Evolutionary conservation across 371 early-diverging fungal genomes (phyloP), one percentile per base, ranked within the genome.

Genomic region (Apophysomyces elegans): DNA sequence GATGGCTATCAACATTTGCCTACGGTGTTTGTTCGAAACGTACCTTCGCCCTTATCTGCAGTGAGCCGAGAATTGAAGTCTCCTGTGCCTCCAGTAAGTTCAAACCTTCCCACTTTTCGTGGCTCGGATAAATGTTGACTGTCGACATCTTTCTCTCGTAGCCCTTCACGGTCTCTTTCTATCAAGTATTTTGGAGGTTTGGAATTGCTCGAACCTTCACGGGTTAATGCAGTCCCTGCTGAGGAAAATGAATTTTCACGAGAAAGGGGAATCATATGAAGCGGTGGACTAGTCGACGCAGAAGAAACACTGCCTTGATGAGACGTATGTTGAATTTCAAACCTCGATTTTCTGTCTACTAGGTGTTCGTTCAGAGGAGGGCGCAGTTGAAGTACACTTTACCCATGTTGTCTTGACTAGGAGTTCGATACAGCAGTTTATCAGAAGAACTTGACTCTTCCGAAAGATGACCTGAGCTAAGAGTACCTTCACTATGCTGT

Each of bases 241-340:
- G 77, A 76, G 32, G 82, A 82, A 56, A 50, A 1, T 4, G 75
- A 74, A 14, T 74, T 73, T 26, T 82, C 82, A 37, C 82, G 66
- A n/a, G 82, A 77, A 11, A 82, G 69, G 21, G 54, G 54, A 16
- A 50, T 21, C 54, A 50, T 50, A 4, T 50, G 54, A 11, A 50
- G 54, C 1, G 54, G 54, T 4, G 54, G 54, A 9, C 54, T 50
- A 5, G 54, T 50, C 9, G 54, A 50, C 21, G 21, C 54, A 21
- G 54, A 21, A 7, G 54, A 50, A 43, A 39, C 26, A 26, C 46
- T 66, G 39, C 54, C 54, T 50, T 50, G 54, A 50, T 50, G 41
- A 13, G 41, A 41, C 8, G 41, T 13, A 41, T 62, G 60, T 60
- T 69, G 70, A 2, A 69, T 59, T 59, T 67, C 68, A 56, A 70